Evolutionary conservation across 192 early-diverging fungal species (phyloP).

Genomic region (Spizellomyces sp.): DNA sequence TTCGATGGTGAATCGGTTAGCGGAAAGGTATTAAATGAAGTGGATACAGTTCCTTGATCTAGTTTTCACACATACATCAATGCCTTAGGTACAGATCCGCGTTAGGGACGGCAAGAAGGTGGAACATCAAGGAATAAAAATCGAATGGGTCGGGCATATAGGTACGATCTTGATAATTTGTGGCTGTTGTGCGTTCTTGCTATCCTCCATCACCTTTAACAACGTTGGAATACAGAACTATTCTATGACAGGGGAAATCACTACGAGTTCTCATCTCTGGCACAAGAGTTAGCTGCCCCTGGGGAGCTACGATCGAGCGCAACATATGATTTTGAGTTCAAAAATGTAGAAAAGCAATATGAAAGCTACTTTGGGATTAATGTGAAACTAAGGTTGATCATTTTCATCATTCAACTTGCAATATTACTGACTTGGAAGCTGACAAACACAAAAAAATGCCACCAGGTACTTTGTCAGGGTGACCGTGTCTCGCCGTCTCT

Average conservation of each 20-base stretch:
- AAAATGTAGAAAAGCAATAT: conserved; percentile 99
- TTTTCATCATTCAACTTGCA: background rate
- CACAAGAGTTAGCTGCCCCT: conserved; percentile 93
- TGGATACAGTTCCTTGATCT: background rate
- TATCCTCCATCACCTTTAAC: conserved; percentile 1
- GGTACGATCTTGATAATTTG: conserved; percentile 53
- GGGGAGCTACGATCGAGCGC: conserved; percentile 83
- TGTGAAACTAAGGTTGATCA: conserved; percentile 80
- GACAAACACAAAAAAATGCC: background rate
- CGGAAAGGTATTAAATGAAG: conserved; percentile 73
- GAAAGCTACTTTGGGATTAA: conserved; percentile 99
- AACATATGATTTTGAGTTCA: conserved; percentile 95
- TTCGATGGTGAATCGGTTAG: conserved; percentile 93
- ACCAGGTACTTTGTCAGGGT: conserved; percentile 91
- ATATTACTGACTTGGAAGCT: background rate
- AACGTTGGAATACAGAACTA: conserved; percentile 61
- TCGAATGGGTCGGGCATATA: conserved; percentile 98
- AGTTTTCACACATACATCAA: background rate
- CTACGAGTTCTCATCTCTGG: conserved; percentile 90
- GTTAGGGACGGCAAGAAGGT: conserved; percentile 88
- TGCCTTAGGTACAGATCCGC: conserved; percentile 68
- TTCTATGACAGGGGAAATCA: conserved; percentile 95
- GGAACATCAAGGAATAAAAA: conserved; percentile 98
- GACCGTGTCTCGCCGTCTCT: conserved; percentile 82
- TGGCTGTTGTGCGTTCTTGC: background rate